Base-by-base conservation (phyloP, 345 rosid genomes). In the Adansonia digitata region DNA sequence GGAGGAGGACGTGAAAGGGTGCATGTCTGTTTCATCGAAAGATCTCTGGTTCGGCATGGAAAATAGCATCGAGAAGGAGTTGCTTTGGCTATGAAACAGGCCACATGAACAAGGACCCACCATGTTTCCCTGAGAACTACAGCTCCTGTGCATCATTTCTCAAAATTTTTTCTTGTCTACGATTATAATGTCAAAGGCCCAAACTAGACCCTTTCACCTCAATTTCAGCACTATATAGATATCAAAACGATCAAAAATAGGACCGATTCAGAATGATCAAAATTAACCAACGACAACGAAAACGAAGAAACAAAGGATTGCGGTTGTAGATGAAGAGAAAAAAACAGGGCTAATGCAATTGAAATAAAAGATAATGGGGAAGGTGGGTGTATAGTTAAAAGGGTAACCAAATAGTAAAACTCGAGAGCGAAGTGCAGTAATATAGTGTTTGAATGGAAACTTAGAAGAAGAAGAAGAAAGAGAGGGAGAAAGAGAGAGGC, bases 61-160 rank as follows among this genome's bases (percentile, higher is more conserved):
- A 76, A 85, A 85, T 20, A 85, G 43, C 85, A 85, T 80, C 62
- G 94, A 84, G 61, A 49, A 49, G 45, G 88, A 82, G 78, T 75
- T 78, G 74, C 53, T 77, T 76, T 86, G 86, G 77, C 51, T 29
- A 64, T 82, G 89, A 66, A 75, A 81, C 74, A 80, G 49, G 18
- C 85, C 92, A 77, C 90, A 88, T n/a, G 92, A 81, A 81, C 94
- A 90, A 4, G 82, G 86, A 14, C 86, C 91, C 75, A 70, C 78
- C 82, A 78, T 81, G 80, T 85, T 82, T 66, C 81, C 85, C 1
- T 81, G 86, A 35, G 85, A 84, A 71, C 85, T 82, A 60, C 82
- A 76, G 75, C 90, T 85, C 68, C 84, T 81, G 27, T 86, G 89
- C 91, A 86, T 88, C 86, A 73, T 87, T 18, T 69, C 68, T 12